Evolutionary conservation across 257 asterid genomes (phyloP).

Genomic region (Ajuga chamaepitys): DNA sequence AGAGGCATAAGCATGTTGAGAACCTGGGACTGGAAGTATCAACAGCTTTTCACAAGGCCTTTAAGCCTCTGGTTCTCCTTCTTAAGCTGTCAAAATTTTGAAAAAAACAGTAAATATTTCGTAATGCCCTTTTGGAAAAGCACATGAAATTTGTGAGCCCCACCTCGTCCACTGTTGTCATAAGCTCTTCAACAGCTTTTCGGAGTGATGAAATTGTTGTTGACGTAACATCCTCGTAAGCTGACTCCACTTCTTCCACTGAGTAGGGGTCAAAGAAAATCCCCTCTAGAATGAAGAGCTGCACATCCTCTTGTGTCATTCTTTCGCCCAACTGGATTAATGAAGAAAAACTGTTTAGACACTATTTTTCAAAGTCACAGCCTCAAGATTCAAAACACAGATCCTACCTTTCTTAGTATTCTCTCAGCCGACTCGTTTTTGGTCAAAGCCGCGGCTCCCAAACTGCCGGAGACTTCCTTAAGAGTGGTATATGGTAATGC

Average conservation of each 20-base stretch:
- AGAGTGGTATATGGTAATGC: constrained; percentile 30
- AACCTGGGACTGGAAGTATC: background rate
- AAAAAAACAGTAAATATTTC: constrained; percentile 5
- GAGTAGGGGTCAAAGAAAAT: constrained; percentile 56
- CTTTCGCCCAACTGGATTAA: constrained; percentile 46
- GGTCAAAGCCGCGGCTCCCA: constrained; percentile 11
- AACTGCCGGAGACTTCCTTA: constrained; percentile 36
- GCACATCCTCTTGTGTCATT: constrained; percentile 48
- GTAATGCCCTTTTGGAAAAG: no score
- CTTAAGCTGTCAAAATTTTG: constrained; percentile 36
- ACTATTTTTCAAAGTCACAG: background rate
- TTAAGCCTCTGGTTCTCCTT: constrained; percentile 39
- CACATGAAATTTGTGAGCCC: no score
- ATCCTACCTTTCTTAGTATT: constrained; percentile 52
- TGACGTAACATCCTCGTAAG: constrained; percentile 53
- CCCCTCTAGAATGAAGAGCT: constrained; percentile 56
- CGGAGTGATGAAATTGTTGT: constrained; percentile 56
- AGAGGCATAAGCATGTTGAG: no score
- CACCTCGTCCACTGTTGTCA: constrained; percentile 45
- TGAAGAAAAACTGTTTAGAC: constrained; percentile 19
- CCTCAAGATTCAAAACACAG: background rate
- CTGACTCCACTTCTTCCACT: constrained; percentile 50
- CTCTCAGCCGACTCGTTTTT: constrained; percentile 50
- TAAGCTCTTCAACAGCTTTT: constrained; percentile 39
- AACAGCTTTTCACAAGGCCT: constrained; percentile 25